Evolutionary conservation across 176 grass and related monocot species (phyloP), one percentile per base, ranked within the genome.

Genomic region (Dendrocalamus sinicus): DNA sequence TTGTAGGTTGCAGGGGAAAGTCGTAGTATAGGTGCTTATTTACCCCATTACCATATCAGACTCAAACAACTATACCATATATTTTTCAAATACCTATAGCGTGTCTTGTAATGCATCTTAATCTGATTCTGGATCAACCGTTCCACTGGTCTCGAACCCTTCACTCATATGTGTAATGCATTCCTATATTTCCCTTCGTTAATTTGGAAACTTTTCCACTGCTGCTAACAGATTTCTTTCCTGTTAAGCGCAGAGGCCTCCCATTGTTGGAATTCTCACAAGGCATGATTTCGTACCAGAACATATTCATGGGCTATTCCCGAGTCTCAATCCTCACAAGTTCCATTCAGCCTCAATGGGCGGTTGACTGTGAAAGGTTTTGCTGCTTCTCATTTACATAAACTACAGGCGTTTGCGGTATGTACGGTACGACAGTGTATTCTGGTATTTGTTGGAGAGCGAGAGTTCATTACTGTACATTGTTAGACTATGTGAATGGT

Each of bases 251-350:
- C 92, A 95, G 95, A 88, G 95, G 79, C 91, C 89, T 75, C 95
- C 95, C 6, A 93, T 95, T 67, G 91, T 95, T 4, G 92, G 95
- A 81, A 94, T 97, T 88, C 88, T 97, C 35, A 97, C 95, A 13
- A 90, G 92, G 79, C 95, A 93, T 71, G 95, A 97, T 83, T 97
- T 97, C 73, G 78, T 93, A 70, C 89, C 87, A 5, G 92, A 97
- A 65, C 95, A 95, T 81, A 89, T 97, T 78, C 89, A 93, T 5
- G 88, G 61, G 64, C 79, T 97, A 19, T 67, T 95, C 64, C 95
- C 92, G 12, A 60, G 75, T 88, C 70, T 94, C 78, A 78, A 93
- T 46, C 82, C 86, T 78, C 86, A 84, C 76, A 90, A 83, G 52
- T 72, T 65, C 37, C 67, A 73, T 32, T 83, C 62, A 75, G 35